A percentile compares a stretch with the other conserved stretches of the same genome.
These are phyloP conservation scores for Phanerochaete carnosa DNA, from an alignment of 768 basidiomycete species.

Conservation along the genomic window DNA sequence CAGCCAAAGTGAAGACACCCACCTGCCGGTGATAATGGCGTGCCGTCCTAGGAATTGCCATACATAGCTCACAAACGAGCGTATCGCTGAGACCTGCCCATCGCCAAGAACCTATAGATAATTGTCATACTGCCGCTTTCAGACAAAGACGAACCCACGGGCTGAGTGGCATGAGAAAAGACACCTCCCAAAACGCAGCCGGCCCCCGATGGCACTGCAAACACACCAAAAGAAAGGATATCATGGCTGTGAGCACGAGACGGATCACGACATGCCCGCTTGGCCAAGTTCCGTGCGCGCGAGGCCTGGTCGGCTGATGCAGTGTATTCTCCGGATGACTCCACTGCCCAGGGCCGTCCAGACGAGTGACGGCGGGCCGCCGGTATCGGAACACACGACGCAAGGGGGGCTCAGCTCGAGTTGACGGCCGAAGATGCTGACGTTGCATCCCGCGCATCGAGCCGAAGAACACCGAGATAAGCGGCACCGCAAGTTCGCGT, in stretches of 20 bases:
- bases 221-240: background rate
- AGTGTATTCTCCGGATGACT: background rate
- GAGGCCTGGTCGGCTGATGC: background rate
- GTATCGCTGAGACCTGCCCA: background rate
- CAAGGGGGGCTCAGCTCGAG: background rate
- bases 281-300: background rate
- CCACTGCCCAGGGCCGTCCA: background rate
- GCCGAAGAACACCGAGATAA: background rate
- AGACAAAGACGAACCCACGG: constrained; percentile 1
- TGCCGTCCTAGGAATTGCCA: background rate
- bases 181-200: background rate
- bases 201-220: background rate
- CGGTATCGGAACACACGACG: background rate
- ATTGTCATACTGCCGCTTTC: background rate
- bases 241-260: background rate
- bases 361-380: background rate
- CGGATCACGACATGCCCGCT: background rate
- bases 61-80: background rate
- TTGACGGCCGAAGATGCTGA: background rate
- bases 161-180: constrained; percentile 8
- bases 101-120: background rate
- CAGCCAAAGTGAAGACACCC: background rate
- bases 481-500: no score
- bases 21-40: background rate
- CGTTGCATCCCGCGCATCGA: background rate